phyloP scores from a whole-genome alignment of 441 rosid species.

The Pelargonium fulgidum region DNA sequence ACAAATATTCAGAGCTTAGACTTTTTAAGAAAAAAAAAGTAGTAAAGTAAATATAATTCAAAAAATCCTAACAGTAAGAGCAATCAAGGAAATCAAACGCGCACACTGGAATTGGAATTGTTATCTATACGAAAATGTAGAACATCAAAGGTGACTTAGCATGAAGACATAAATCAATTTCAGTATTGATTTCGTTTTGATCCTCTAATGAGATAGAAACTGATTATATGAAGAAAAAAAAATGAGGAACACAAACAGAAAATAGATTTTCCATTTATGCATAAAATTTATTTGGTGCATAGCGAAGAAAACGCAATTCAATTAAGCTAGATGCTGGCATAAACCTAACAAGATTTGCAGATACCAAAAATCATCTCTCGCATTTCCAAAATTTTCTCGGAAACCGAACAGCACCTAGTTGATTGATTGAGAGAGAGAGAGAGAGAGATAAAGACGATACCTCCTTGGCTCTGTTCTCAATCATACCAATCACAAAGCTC shows the following conservation, averaged over 20 bases:
- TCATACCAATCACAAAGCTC: slow-evolving; percentile 73
- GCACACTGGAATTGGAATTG: neutral
- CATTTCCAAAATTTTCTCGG: slow-evolving; percentile 23
- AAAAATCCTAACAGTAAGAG: neutral
- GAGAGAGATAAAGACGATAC: slow-evolving; percentile 28
- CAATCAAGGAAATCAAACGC: neutral
- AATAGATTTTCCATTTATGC: neutral
- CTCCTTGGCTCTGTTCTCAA: slow-evolving; percentile 98
- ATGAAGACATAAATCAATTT: neutral
- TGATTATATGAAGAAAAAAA: neutral
- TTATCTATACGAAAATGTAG: neutral
- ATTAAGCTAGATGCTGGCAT: neutral
- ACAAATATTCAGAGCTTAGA: neutral
- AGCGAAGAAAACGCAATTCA: neutral
- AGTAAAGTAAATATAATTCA: neutral
- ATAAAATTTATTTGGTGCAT: neutral
- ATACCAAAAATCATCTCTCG: neutral
- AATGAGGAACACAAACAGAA: slow-evolving; percentile 1
- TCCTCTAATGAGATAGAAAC: neutral
- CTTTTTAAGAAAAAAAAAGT: neutral
- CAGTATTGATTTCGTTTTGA: neutral
- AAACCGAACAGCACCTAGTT: slow-evolving; percentile 25
- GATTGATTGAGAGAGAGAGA: neutral
- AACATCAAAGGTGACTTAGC: neutral
- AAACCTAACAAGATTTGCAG: neutral